Conservation (phyloP, 805 yeast species). For the Yarrowia alimentaria region DNA sequence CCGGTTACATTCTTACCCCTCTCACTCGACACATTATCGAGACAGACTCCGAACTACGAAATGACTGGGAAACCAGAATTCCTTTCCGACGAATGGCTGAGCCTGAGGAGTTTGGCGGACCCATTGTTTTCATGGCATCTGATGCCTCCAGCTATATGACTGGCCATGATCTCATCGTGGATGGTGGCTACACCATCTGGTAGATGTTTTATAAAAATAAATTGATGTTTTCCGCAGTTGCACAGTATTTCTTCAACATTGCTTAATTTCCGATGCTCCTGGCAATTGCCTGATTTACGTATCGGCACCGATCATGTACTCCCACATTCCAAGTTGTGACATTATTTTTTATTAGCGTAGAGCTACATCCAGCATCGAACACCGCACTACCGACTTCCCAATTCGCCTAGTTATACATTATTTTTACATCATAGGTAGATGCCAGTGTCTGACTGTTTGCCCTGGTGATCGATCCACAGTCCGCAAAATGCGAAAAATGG, state of each 20-base stretch:
- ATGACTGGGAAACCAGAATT: slow-evolving; percentile 66
- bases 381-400: background rate
- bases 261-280: too few relatives aligned
- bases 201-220: slow-evolving; percentile 36
- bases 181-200: slow-evolving; percentile 88
- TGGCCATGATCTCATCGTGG: slow-evolving; percentile 78
- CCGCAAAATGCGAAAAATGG: background rate
- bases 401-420: slow-evolving; percentile 11
- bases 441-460: slow-evolving; percentile 11
- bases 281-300: too few relatives aligned
- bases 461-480: background rate
- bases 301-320: too few relatives aligned
- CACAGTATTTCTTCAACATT: too few relatives aligned
- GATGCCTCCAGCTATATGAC: slow-evolving; percentile 78
- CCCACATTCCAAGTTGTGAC: too few relatives aligned
- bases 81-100: slow-evolving; percentile 85
- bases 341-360: slow-evolving; percentile 4
- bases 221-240: too few relatives aligned
- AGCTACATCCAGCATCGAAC: background rate
- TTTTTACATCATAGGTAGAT: slow-evolving; percentile 18
- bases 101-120: slow-evolving; percentile 78
- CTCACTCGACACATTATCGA: slow-evolving; percentile 68
- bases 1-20: slow-evolving; percentile 80
- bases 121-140: slow-evolving; percentile 69
- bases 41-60: slow-evolving; percentile 51